These are phyloP conservation scores for Rutstroemia sp. DNA, from an alignment of 2,329 filamentous ascomycete genomes.

Conservation along the genomic window DNA sequence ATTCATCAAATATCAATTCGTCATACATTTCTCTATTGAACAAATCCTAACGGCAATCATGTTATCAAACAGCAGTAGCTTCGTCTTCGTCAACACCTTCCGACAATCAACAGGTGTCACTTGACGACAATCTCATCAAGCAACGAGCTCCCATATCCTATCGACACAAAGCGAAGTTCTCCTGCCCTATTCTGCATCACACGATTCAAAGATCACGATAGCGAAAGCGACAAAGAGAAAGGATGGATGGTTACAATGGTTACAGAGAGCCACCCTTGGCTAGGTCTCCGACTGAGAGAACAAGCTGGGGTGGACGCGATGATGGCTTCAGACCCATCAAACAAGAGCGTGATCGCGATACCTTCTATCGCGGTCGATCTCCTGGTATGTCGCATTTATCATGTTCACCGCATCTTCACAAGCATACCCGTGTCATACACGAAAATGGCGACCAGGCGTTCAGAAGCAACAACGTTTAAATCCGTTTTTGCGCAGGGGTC, in stretches of 20 bases:
- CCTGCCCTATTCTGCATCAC: slow-evolving; percentile 10
- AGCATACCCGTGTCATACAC: background rate
- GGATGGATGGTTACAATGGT: slow-evolving; percentile 12
- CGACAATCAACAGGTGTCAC: slow-evolving; percentile 27
- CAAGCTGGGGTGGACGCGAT: slow-evolving; percentile 29
- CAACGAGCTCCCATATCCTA: slow-evolving; percentile 10
- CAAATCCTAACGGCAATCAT: slow-evolving; percentile 31
- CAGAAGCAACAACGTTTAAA: too few relatives aligned
- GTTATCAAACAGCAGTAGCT: slow-evolving; percentile 30
- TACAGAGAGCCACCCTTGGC: slow-evolving; percentile 28
- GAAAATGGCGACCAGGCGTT: background rate
- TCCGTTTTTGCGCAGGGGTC: too few relatives aligned
- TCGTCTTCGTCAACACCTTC: slow-evolving; percentile 17
- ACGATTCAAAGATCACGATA: background rate
- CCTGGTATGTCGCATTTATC: slow-evolving; percentile 49
- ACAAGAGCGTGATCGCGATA: slow-evolving; percentile 44
- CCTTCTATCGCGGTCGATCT: slow-evolving; percentile 59
- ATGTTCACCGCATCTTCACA: background rate
- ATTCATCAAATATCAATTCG: slow-evolving; percentile 13
- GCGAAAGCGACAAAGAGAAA: slow-evolving; percentile 2
- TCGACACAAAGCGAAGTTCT: slow-evolving; percentile 14
- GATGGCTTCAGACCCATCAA: slow-evolving; percentile 16
- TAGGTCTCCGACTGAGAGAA: slow-evolving; percentile 29
- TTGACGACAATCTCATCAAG: slow-evolving; percentile 25
- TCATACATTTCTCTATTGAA: slow-evolving; percentile 22